Base-by-base conservation (phyloP, 2,329 filamentous ascomycete genomes). In the Boeremia exigua region DNA sequence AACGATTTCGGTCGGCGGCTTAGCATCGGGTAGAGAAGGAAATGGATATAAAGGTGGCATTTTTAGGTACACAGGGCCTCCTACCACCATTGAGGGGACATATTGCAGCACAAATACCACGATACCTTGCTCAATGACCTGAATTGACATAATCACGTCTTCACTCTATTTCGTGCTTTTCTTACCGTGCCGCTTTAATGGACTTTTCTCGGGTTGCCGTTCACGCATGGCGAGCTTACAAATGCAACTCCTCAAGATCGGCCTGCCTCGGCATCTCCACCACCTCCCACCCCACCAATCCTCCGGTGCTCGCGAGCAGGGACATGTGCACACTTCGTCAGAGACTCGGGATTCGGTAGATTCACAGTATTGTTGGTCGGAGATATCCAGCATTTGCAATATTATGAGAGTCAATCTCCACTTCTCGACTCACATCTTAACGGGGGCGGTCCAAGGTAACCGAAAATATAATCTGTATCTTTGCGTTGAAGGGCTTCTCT, bases 81-180 rank as follows among this genome's bases (percentile, higher is more conserved):
- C 43, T 28, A 34, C 33, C 44, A 38, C 30, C 40, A 37, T 46
- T 42, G 44, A 23, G 36, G 32, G 47, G 25, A 40, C 43, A 37
- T 36, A 32, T 30, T 43, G 36, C 38, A 57, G 52, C 48, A 51
- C 46, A 53, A 32, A 57, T 61, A 61, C 59, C 39, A 65, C 60
- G 59, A 67, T 58, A 62, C 51, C 54, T 40, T 45, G 19, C 43
- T 59, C 40, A 65, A 66, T 62, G 54, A 62, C 29, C 61, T 42
- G 48, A 58, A 48, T 45, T 59, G 39, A 39, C 46, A 55, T n/a
- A 46, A 49, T 5, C 9, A 42, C 19, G 3, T 17, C 11, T 48
- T 14, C 12, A 15, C 6, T 30, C 23, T 7, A 7, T 15, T 3
- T 42, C 30, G 30, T 34, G 9, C 17, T 27, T 40, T 25, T 32